phyloP scores from a whole-genome alignment of 2,329 filamentous ascomycete species.

The Neophaeococcomyces aloes region DNA sequence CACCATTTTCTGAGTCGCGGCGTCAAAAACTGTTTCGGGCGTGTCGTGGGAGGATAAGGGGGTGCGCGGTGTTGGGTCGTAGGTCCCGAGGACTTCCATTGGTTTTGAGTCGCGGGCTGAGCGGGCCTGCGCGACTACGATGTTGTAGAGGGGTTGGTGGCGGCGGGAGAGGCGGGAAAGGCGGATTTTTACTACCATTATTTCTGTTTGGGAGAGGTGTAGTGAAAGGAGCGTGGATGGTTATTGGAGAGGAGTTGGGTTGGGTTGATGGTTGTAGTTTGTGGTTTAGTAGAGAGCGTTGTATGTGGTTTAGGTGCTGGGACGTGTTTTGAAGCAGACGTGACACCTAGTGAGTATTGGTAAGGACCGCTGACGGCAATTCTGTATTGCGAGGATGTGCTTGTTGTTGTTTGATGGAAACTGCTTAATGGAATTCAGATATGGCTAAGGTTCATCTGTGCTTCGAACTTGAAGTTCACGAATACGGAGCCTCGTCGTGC shows the following conservation, averaged over 20 bases:
- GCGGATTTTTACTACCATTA: constrained; percentile 88
- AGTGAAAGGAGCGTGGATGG: not conserved
- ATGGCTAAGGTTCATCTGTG: too few relatives aligned
- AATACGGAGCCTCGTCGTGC: too few relatives aligned
- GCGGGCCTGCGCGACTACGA: constrained; percentile 88
- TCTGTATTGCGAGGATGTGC: too few relatives aligned
- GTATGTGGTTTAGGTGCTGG: not conserved
- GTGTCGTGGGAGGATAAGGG: constrained; percentile 27
- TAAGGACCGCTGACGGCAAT: too few relatives aligned
- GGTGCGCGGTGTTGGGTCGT: constrained; percentile 49
- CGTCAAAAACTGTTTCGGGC: constrained; percentile 18
- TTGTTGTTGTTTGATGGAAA: too few relatives aligned
- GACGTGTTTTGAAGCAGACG: too few relatives aligned
- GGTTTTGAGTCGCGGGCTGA: constrained; percentile 81
- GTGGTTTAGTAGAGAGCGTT: not conserved
- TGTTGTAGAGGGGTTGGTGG: constrained; percentile 92
- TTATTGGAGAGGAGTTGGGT: not conserved
- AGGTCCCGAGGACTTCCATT: constrained; percentile 76
- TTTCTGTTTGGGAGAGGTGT: constrained; percentile 19
- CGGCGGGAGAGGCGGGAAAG: constrained; percentile 85
- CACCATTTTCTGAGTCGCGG: constrained; percentile 38
- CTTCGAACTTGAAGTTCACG: too few relatives aligned
- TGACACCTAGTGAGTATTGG: too few relatives aligned
- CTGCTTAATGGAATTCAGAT: too few relatives aligned
- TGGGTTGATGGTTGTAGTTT: constrained; percentile 3